Conservation (phyloP, 352 stramenopile species). For the Saprolegnia parasitica region DNA sequence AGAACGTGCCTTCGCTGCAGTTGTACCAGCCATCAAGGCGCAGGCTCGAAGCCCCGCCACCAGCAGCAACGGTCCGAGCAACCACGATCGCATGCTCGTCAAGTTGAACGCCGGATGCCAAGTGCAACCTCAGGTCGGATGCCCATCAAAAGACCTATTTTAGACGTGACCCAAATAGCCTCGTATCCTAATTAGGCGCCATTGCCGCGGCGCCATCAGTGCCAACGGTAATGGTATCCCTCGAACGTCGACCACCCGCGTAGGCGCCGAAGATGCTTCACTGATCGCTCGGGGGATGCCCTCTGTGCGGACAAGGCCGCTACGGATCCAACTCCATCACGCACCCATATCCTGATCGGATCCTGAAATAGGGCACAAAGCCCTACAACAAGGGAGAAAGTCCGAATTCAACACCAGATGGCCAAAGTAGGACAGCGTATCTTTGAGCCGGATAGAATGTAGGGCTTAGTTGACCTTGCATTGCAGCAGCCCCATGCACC, state of each 20-base stretch:
- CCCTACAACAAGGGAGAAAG: too few relatives aligned
- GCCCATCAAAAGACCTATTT: too few relatives aligned
- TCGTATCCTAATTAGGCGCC: too few relatives aligned
- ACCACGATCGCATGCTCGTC: not conserved
- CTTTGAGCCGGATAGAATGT: not conserved
- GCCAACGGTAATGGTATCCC: too few relatives aligned
- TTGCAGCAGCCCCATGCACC: not conserved
- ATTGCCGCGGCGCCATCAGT: too few relatives aligned
- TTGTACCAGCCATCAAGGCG: slow-evolving; percentile 47
- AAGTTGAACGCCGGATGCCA: too few relatives aligned
- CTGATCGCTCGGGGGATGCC: not conserved
- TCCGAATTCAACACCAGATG: not conserved
- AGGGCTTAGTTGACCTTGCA: not conserved
- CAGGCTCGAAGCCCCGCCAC: not conserved
- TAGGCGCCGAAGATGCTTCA: too few relatives aligned
- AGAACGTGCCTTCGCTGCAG: slow-evolving; percentile 34
- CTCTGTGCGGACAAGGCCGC: not conserved
- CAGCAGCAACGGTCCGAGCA: not conserved
- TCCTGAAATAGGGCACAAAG: not conserved
- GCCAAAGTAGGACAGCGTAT: not conserved
- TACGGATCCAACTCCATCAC: too few relatives aligned
- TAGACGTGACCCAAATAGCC: too few relatives aligned
- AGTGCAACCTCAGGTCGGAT: too few relatives aligned
- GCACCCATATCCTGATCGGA: not conserved
- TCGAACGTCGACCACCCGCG: too few relatives aligned